Percentiles rank a stretch among this genome's conserved stretches.
phyloP scores from a whole-genome alignment of 139 green algal species.

The Tetradesmus lagerheimii region DNA sequence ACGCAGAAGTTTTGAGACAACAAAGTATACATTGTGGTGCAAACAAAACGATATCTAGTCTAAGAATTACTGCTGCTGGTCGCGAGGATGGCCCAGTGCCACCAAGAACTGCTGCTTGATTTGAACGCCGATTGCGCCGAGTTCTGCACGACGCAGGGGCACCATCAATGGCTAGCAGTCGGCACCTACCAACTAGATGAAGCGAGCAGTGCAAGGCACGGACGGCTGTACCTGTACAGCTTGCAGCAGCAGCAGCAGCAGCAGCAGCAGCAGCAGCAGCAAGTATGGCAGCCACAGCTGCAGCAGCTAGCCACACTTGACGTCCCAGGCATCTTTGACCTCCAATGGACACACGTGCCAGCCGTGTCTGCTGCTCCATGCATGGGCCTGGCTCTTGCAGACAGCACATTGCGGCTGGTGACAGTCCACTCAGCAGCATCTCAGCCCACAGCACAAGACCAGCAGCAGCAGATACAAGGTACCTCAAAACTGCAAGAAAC shows the following conservation, averaged over 20 bases:
- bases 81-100: not conserved
- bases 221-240: slow-evolving; percentile 63
- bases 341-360: slow-evolving; percentile 59
- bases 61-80: too few relatives aligned
- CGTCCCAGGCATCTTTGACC: slow-evolving; percentile 70
- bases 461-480: not conserved
- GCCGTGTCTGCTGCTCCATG: not conserved
- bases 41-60: too few relatives aligned
- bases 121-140: slow-evolving; percentile 61
- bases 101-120: slow-evolving; percentile 46
- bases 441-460: not conserved
- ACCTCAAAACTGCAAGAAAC: not conserved
- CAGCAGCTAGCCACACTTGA: slow-evolving; percentile 36
- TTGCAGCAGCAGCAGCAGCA: not conserved
- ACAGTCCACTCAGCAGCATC: not conserved
- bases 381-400: slow-evolving; percentile 49
- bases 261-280: not conserved
- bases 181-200: slow-evolving; percentile 84
- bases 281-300: not conserved
- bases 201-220: slow-evolving; percentile 52
- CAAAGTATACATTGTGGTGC: too few relatives aligned
- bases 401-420: slow-evolving; percentile 47
- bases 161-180: slow-evolving; percentile 57
- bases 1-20: too few relatives aligned
- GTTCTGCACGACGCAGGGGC: slow-evolving; percentile 49